A percentile compares a stretch with the other conserved stretches of the same genome.
Evolutionary conservation across 1,284 basidiomycete genomes (phyloP).

Genomic region (Cutaneotrichosporon sp.): DNA sequence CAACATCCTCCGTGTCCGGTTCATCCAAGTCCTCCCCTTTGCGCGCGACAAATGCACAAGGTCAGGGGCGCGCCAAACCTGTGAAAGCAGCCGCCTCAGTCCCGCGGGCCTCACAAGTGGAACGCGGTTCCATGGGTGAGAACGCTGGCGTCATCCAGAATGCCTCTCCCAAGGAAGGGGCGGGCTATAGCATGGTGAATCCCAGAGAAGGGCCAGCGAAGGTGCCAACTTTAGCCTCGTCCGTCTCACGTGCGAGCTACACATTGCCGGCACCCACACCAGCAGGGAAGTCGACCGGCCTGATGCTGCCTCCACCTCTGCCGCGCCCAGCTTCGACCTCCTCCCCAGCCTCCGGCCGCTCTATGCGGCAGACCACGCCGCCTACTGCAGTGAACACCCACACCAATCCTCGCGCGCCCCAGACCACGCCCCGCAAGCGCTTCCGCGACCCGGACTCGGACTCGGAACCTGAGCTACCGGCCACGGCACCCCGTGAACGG

Average conservation of each 20-base stretch:
- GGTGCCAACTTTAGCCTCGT: background rate
- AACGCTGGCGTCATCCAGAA: background rate
- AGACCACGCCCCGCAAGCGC: constrained; percentile 15
- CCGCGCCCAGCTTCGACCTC: background rate
- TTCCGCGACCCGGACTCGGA: background rate
- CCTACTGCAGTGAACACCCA: no score
- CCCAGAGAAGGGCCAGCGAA: background rate
- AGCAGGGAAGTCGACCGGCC: background rate
- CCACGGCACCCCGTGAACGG: background rate
- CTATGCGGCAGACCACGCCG: background rate
- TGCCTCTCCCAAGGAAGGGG: background rate
- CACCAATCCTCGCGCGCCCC: background rate
- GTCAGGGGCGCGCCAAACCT: background rate
- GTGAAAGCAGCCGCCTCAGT: background rate
- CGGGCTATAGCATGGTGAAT: background rate
- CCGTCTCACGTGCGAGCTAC: background rate
- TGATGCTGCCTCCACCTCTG: constrained; percentile 1
- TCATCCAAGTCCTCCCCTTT: background rate
- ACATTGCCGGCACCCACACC: background rate
- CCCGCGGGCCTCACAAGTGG: background rate
- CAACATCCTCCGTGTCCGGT: background rate
- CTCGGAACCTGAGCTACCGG: background rate
- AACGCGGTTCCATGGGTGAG: background rate
- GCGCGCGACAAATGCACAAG: background rate
- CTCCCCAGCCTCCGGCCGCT: background rate